phyloP scores from a whole-genome alignment of 495 filamentous ascomycete species.

The Evansstolkia leycettana region DNA sequence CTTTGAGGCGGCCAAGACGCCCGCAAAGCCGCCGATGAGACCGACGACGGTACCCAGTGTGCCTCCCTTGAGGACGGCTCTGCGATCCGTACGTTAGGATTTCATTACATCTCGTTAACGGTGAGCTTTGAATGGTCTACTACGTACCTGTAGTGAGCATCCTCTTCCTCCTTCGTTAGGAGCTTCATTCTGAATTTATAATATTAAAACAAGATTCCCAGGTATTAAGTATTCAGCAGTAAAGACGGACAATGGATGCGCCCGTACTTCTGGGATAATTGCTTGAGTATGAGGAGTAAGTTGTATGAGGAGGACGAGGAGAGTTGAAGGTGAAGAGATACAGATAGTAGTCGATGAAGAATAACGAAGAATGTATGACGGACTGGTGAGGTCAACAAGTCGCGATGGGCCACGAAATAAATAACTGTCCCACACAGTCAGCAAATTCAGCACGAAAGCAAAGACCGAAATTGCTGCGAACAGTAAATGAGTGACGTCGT shows the following conservation, averaged over 20 bases:
- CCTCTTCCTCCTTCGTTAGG: slow-evolving; percentile 85
- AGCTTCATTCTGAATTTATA: slow-evolving; percentile 62
- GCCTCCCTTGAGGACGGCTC: slow-evolving; percentile 69
- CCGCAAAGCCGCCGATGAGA: slow-evolving; percentile 47
- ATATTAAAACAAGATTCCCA: no score
- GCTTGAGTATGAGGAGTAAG: no score
- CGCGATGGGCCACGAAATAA: no score
- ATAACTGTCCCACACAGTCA: no score
- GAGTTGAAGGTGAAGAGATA: no score
- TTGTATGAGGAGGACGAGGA: no score
- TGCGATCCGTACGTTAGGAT: slow-evolving; percentile 11
- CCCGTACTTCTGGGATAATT: no score
- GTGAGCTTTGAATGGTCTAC: background rate
- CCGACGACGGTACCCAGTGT: slow-evolving; percentile 55
- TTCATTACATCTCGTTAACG: background rate
- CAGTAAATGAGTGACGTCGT: background rate
- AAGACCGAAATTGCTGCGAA: background rate
- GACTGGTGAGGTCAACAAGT: background rate
- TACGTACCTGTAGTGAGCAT: slow-evolving; percentile 46
- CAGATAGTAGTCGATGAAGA: no score
- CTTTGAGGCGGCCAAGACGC: slow-evolving; percentile 45
- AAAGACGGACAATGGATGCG: no score
- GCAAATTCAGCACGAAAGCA: no score
- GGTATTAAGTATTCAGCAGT: no score
- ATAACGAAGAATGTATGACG: background rate